phyloP scores from a whole-genome alignment of 192 early-diverging fungal genomes.

The Backusella tuberculispora region DNA sequence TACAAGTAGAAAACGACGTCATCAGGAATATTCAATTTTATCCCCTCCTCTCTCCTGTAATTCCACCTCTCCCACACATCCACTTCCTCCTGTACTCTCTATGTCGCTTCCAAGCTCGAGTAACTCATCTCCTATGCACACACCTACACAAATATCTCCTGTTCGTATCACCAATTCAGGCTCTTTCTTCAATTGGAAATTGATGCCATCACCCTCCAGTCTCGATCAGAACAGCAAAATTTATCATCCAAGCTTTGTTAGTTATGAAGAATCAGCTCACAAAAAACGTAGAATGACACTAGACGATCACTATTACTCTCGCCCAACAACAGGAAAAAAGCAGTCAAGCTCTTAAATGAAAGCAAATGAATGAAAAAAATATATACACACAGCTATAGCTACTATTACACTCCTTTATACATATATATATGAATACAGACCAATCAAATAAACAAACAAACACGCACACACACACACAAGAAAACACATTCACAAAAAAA shows the following conservation, averaged over 20 bases:
- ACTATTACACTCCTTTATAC: not conserved
- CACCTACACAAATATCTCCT: conserved; percentile 36
- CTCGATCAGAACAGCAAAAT: not conserved
- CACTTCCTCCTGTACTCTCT: conserved; percentile 31
- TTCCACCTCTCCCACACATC: conserved; percentile 13
- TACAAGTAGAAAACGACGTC: not conserved
- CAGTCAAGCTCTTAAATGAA: not conserved
- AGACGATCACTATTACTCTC: not conserved
- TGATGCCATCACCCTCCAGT: conserved; percentile 2
- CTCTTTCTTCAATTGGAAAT: conserved; percentile 22
- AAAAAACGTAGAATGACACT: conserved; percentile 13
- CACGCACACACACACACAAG: not conserved
- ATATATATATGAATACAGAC: not conserved
- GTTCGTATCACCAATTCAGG: conserved; percentile 6
- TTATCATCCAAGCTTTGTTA: conserved; percentile 1
- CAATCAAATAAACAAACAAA: not conserved
- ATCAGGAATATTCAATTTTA: conserved; percentile 4
- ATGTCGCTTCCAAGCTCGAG: conserved; percentile 31
- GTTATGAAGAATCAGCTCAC: not conserved
- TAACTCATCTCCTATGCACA: conserved; percentile 36
- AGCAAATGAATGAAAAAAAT: conserved; percentile 11
- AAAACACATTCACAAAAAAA: not conserved
- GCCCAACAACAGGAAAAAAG: not conserved
- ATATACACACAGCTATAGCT: not conserved
- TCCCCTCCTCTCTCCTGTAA: conserved; percentile 19